Conservation (phyloP, 441 rosid species). For the Pelargonium cotyledonis region DNA sequence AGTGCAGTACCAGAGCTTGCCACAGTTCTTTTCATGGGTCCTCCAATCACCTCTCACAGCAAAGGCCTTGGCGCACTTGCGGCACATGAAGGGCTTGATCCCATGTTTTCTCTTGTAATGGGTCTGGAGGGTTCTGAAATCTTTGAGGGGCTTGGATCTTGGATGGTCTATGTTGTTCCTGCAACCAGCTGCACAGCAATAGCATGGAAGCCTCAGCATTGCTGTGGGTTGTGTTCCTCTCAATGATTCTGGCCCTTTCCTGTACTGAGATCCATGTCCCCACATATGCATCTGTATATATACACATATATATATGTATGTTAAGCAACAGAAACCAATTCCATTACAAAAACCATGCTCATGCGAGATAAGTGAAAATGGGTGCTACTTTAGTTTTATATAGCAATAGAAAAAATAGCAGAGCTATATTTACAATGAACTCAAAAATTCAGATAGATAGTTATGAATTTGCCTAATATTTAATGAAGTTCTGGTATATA, state of each 20-base stretch:
- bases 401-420: too few species aligned
- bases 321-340: neutral
- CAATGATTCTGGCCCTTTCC: slow-evolving; percentile 92
- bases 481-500: too few species aligned
- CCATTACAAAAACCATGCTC: neutral
- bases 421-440: too few species aligned
- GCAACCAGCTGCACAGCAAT: slow-evolving; percentile 87
- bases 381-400: too few species aligned
- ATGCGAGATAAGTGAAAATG: neutral
- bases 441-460: too few species aligned
- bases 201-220: slow-evolving; percentile 91
- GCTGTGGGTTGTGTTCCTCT: slow-evolving; percentile 92
- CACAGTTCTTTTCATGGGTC: slow-evolving; percentile 99
- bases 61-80: slow-evolving; percentile 83
- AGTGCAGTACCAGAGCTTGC: slow-evolving; percentile 89
- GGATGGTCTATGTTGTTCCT: slow-evolving; percentile 95
- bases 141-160: slow-evolving; percentile 79
- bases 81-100: slow-evolving; percentile 75
- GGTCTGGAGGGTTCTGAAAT: slow-evolving; percentile 92
- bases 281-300: slow-evolving; percentile 92
- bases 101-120: slow-evolving; percentile 97
- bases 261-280: slow-evolving; percentile 98
- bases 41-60: slow-evolving; percentile 99
- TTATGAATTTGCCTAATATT: too few species aligned
- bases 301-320: neutral